Evolutionary conservation across 768 basidiomycete species (phyloP).

Genomic region (Lactarius tabidus): DNA sequence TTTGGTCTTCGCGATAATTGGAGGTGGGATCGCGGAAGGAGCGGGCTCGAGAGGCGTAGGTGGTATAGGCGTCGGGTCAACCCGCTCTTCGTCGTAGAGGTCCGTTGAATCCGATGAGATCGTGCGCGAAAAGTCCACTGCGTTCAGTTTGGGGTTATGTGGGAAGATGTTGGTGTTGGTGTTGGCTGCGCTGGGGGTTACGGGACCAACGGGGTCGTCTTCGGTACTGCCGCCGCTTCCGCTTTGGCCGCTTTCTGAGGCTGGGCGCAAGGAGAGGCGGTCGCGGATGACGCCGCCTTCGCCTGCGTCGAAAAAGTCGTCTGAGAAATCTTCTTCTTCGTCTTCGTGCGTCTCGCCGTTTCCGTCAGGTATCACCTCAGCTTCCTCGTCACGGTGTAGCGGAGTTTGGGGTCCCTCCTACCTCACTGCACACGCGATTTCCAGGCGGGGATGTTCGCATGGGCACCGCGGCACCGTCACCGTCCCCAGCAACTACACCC

Average conservation of each 20-base stretch:
- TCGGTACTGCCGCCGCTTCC: slow-evolving; percentile 62
- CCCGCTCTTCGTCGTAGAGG: slow-evolving; percentile 53
- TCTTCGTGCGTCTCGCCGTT: too few species aligned
- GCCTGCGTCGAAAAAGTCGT: slow-evolving; percentile 52
- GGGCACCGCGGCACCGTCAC: slow-evolving; percentile 21
- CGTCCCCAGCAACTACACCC: too few species aligned
- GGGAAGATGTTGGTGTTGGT: slow-evolving; percentile 1
- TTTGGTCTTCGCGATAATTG: too few species aligned
- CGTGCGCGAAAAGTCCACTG: slow-evolving; percentile 34
- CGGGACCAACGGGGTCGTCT: slow-evolving; percentile 65
- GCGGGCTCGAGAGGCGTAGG: slow-evolving; percentile 16
- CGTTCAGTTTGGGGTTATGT: too few species aligned
- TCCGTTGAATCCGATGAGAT: slow-evolving; percentile 38
- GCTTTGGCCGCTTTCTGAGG: slow-evolving; percentile 37
- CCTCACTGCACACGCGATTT: slow-evolving; percentile 14
- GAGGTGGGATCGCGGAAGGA: slow-evolving; percentile 13
- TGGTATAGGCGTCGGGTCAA: slow-evolving; percentile 57
- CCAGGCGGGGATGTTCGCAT: slow-evolving; percentile 22
- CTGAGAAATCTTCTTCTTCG: slow-evolving; percentile 37
- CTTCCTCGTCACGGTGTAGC: too few species aligned
- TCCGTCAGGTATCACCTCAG: too few species aligned
- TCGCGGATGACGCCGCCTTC: slow-evolving; percentile 33
- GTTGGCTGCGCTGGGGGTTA: slow-evolving; percentile 54
- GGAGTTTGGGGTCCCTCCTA: slow-evolving; percentile 24
- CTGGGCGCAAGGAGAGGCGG: too few species aligned